Evolutionary conservation across 176 grass and related monocot genomes (phyloP).

Genomic region (Elymus sibiricus): DNA sequence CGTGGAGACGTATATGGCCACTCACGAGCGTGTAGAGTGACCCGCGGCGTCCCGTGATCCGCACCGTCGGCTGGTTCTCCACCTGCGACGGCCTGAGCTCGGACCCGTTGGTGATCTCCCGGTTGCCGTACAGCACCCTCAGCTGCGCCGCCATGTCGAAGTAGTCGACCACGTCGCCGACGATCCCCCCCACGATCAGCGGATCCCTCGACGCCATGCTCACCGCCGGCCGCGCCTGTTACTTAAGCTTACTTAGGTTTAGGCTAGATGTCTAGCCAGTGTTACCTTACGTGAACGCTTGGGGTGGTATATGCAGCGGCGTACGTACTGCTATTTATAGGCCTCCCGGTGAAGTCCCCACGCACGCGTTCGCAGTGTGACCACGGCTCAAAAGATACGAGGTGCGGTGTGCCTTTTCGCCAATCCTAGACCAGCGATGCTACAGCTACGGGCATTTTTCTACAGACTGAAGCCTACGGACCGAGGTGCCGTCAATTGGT

Average conservation of each 20-base stretch:
- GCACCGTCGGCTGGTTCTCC: slow-evolving; percentile 43
- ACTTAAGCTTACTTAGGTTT: background rate
- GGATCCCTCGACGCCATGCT: slow-evolving; percentile 58
- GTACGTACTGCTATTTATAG: slow-evolving; percentile 18
- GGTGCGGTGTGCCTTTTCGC: background rate
- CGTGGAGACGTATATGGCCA: background rate
- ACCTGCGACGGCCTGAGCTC: slow-evolving; percentile 76
- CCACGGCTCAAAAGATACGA: background rate
- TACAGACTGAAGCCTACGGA: too few relatives aligned
- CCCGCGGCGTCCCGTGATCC: slow-evolving; percentile 40
- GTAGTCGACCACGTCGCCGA: slow-evolving; percentile 61
- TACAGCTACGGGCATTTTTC: too few relatives aligned
- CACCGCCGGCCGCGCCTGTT: background rate
- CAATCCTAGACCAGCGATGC: background rate
- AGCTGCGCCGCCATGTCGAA: slow-evolving; percentile 42
- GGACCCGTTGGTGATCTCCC: slow-evolving; percentile 69
- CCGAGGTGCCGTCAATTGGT: too few relatives aligned
- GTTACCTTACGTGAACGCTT: background rate
- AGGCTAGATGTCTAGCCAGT: background rate
- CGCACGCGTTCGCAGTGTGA: background rate
- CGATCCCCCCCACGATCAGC: slow-evolving; percentile 54
- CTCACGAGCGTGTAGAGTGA: slow-evolving; percentile 74
- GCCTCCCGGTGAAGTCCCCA: background rate
- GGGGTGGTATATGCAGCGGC: background rate
- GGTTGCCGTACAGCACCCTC: slow-evolving; percentile 47